Percentiles rank a stretch among this genome's conserved stretches.
Conservation (phyloP, 2,329 filamentous ascomycete species). For the Penicillium psychrosexuale region DNA sequence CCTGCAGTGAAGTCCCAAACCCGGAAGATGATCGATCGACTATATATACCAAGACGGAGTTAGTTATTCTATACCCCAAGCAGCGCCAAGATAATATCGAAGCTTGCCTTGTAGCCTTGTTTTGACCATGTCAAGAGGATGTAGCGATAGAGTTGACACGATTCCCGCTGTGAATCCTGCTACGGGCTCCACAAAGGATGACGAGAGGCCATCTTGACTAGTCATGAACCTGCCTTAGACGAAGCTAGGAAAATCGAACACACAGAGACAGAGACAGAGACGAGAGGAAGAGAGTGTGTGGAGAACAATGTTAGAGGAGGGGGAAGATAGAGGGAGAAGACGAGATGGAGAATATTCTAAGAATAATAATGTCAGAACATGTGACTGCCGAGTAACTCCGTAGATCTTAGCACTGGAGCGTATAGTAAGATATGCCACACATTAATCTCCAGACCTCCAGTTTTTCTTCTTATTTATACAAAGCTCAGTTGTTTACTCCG, state of each 20-base stretch:
- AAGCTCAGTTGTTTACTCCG: background rate
- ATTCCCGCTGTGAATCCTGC: conserved; percentile 88
- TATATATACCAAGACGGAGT: conserved; percentile 19
- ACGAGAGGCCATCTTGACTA: conserved; percentile 58
- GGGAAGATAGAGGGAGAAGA: background rate
- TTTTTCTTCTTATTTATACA: background rate
- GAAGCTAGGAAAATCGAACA: background rate
- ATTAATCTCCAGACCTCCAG: too few species aligned
- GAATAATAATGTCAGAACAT: background rate
- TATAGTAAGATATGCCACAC: too few species aligned
- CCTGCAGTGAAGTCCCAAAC: conserved; percentile 52
- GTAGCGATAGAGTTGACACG: conserved; percentile 79
- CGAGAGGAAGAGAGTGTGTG: background rate
- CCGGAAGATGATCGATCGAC: conserved; percentile 51
- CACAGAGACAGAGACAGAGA: background rate
- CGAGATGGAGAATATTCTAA: background rate
- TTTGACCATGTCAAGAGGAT: conserved; percentile 94
- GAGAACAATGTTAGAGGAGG: background rate
- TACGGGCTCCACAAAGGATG: conserved; percentile 79
- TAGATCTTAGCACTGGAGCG: background rate
- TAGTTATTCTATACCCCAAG: background rate
- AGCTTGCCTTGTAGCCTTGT: conserved; percentile 81
- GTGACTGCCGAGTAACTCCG: background rate
- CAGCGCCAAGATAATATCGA: background rate
- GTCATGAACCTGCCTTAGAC: conserved; percentile 38